Conservation (phyloP, 441 rosid species). For the Isatis lusitanica region DNA sequence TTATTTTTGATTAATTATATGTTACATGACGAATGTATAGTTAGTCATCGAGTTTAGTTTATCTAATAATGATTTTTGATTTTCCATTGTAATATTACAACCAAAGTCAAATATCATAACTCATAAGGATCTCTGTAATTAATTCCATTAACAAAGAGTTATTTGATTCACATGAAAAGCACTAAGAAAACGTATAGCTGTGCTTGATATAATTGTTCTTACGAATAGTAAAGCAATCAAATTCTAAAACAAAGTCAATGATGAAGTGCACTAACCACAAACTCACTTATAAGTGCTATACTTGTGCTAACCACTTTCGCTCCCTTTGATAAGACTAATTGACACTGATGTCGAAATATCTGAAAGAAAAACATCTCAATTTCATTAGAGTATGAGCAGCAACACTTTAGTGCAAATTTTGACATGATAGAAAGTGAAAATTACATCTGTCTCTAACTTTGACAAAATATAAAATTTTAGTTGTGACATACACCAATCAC, state of each 20-base stretch:
- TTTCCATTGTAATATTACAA: background rate
- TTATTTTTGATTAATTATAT: too few relatives aligned
- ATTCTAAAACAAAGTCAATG: constrained; percentile 30
- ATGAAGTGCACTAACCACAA: constrained; percentile 31
- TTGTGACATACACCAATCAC: background rate
- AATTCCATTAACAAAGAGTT: background rate
- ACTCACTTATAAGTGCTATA: constrained; percentile 28
- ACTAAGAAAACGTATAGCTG: constrained; percentile 21
- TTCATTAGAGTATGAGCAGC: background rate
- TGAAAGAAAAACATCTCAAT: background rate
- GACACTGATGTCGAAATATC: constrained; percentile 21
- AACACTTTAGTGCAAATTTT: background rate
- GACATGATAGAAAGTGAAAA: background rate
- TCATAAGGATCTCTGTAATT: background rate
- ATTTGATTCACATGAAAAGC: constrained; percentile 3
- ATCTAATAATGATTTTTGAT: background rate
- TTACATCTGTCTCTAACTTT: background rate
- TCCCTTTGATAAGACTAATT: constrained; percentile 24
- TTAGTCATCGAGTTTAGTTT: background rate
- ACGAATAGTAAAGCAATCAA: constrained; percentile 12
- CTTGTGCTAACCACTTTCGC: constrained; percentile 22
- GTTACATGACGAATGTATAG: too few relatives aligned
- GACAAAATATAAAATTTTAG: background rate
- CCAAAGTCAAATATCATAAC: background rate
- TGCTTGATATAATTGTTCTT: constrained; percentile 17